These are phyloP conservation scores for Hypoxylon sp. DNA, from an alignment of 2,329 filamentous ascomycete species.

Conservation along the genomic window DNA sequence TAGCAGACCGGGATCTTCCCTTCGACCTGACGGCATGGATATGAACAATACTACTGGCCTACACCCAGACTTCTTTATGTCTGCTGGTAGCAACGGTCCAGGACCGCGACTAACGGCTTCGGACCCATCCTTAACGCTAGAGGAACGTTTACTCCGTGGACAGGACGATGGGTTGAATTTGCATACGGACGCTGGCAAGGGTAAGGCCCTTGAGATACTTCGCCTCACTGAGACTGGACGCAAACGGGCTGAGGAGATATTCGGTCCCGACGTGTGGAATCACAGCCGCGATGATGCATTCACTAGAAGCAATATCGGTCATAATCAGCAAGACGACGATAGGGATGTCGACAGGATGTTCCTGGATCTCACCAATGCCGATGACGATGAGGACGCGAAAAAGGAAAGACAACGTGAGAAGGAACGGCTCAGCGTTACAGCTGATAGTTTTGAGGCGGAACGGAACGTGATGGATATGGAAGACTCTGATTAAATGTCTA, in stretches of 20 bases:
- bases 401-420: slow-evolving; percentile 53
- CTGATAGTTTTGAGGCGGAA: slow-evolving; percentile 55
- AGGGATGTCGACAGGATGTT: slow-evolving; percentile 70
- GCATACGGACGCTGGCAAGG: slow-evolving; percentile 63
- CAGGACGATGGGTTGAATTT: slow-evolving; percentile 63
- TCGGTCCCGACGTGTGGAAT: slow-evolving; percentile 65
- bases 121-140: slow-evolving; percentile 61
- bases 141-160: slow-evolving; percentile 66
- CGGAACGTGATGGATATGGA: slow-evolving; percentile 56
- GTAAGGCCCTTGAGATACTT: slow-evolving; percentile 68
- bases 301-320: slow-evolving; percentile 41
- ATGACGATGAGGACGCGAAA: slow-evolving; percentile 62
- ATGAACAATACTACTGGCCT: slow-evolving; percentile 56
- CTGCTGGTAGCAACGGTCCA: slow-evolving; percentile 53
- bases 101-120: slow-evolving; percentile 61
- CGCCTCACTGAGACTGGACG: slow-evolving; percentile 65
- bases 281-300: slow-evolving; percentile 50
- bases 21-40: slow-evolving; percentile 58
- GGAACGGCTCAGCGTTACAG: slow-evolving; percentile 55
- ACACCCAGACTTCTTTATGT: slow-evolving; percentile 62
- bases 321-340: slow-evolving; percentile 60
- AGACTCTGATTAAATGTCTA: slow-evolving; percentile 51
- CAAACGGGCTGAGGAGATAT: slow-evolving; percentile 66
- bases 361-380: slow-evolving; percentile 68
- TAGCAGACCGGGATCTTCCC: slow-evolving; percentile 53